Evolutionary conservation across 805 yeast genomes (phyloP).

Genomic region (Lachancea lanzarotensis): DNA sequence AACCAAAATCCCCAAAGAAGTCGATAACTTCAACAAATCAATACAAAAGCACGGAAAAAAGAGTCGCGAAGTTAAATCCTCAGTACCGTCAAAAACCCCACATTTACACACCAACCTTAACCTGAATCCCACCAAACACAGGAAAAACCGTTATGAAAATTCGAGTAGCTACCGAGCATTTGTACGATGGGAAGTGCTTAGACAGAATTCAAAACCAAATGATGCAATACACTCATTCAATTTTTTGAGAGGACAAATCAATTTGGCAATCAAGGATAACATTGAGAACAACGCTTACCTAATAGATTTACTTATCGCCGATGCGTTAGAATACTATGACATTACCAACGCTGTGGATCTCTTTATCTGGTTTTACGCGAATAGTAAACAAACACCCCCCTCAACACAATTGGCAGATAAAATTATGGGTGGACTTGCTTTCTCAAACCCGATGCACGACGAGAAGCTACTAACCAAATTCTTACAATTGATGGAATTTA

Average conservation of each 20-base stretch:
- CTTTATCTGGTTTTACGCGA: constrained; percentile 15
- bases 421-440: constrained; percentile 18
- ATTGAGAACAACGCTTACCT: background rate
- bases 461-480: constrained; percentile 14
- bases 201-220: background rate
- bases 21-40: background rate
- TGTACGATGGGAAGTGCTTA: constrained; percentile 5
- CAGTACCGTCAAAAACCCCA: too few relatives aligned
- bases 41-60: constrained; percentile 1
- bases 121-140: background rate
- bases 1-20: too few relatives aligned
- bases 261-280: background rate
- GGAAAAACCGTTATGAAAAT: background rate
- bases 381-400: constrained; percentile 8
- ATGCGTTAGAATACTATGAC: constrained; percentile 15
- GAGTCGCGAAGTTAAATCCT: too few relatives aligned
- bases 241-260: background rate
- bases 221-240: background rate
- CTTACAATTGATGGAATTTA: constrained; percentile 11
- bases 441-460: constrained; percentile 20
- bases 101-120: background rate
- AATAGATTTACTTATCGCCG: constrained; percentile 13
- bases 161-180: background rate
- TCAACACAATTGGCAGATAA: constrained; percentile 6
- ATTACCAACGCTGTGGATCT: constrained; percentile 19